Conservation (phyloP, 345 rosid species). For the Barbarea vulgaris region DNA sequence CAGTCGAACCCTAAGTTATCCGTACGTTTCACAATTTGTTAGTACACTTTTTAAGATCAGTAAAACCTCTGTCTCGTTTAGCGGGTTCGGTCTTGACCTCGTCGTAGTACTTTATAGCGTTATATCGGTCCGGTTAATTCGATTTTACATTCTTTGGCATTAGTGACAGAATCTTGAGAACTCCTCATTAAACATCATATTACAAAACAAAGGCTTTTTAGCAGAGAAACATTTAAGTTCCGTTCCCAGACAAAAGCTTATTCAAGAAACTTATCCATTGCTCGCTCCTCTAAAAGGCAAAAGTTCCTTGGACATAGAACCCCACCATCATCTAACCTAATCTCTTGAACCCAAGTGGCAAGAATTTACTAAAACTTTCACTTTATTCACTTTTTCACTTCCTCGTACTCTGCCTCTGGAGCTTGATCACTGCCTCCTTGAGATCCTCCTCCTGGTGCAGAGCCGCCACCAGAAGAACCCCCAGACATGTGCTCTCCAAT, state of each 20-base stretch:
- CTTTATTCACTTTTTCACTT: constrained; percentile 61
- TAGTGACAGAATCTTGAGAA: not conserved
- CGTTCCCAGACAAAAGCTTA: constrained; percentile 27
- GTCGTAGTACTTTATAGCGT: not conserved
- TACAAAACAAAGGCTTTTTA: not conserved
- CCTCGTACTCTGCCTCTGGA: constrained; percentile 86
- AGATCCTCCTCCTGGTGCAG: constrained; percentile 61
- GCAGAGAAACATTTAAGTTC: not conserved
- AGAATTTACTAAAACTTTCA: not conserved
- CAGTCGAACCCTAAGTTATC: constrained; percentile 19
- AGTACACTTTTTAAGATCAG: not conserved
- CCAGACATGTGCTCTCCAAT: constrained; percentile 84
- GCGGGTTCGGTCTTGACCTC: not conserved
- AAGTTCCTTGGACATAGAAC: constrained; percentile 11
- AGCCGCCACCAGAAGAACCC: constrained; percentile 51
- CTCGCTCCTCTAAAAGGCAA: constrained; percentile 5
- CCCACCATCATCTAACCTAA: constrained; percentile 26
- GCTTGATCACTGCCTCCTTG: constrained; percentile 77
- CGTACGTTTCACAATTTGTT: constrained; percentile 12
- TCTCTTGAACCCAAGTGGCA: constrained; percentile 29
- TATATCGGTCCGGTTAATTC: not conserved
- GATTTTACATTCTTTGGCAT: not conserved
- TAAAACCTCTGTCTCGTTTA: not conserved
- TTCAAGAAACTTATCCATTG: constrained; percentile 16
- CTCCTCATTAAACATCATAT: constrained; percentile 5